A percentile compares a stretch with the other conserved stretches of the same genome.
These are phyloP conservation scores for Cercospora nicotianae DNA, from an alignment of 2,329 filamentous ascomycete species.

Conservation along the genomic window DNA sequence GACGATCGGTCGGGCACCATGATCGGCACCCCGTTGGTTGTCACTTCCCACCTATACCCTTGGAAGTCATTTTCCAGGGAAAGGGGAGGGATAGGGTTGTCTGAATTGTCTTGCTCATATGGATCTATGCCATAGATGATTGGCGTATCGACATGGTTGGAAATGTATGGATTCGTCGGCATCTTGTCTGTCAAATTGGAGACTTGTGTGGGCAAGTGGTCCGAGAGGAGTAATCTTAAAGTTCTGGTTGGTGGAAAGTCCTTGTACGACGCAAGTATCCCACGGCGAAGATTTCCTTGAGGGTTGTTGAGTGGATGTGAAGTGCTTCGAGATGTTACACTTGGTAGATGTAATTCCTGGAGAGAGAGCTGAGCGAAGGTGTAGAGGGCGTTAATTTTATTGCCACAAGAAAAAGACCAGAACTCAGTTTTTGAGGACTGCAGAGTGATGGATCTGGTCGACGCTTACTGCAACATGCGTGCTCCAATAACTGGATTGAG, in stretches of 20 bases:
- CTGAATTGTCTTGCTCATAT: not conserved
- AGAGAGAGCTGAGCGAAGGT: not conserved
- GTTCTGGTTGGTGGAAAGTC: not conserved
- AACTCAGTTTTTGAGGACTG: not conserved
- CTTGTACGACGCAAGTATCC: not conserved
- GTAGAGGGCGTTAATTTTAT: too few species aligned
- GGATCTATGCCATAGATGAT: not conserved
- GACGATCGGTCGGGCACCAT: not conserved
- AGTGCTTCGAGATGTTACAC: not conserved
- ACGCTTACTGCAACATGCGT: not conserved
- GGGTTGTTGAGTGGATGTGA: not conserved
- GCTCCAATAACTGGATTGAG: not conserved
- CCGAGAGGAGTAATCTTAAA: not conserved
- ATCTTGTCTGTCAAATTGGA: not conserved
- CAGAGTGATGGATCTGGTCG: not conserved
- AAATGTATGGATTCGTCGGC: not conserved
- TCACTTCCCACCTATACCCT: not conserved
- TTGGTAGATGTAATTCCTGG: not conserved
- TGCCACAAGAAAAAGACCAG: not conserved
- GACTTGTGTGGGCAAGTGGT: not conserved
- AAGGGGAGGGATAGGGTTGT: not conserved
- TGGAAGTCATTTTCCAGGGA: not conserved
- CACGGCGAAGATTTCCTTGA: not conserved
- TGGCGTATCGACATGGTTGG: not conserved
- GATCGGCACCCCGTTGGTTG: not conserved